These are phyloP conservation scores for Thermomucor indicae-seudaticae DNA, from an alignment of 371 early-diverging fungal genomes.

Conservation along the genomic window DNA sequence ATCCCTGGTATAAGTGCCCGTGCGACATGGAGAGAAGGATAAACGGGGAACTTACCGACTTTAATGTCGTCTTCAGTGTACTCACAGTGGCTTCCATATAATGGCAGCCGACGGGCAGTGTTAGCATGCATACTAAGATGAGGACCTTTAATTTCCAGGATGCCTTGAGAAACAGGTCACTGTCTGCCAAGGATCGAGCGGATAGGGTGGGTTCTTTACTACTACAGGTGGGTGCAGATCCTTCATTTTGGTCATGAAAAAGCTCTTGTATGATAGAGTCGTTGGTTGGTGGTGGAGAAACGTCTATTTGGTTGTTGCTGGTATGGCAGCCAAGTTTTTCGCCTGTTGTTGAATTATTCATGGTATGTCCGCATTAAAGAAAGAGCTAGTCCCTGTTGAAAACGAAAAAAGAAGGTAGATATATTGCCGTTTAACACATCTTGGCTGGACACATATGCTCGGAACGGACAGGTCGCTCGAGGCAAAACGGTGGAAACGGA, in stretches of 20 bases:
- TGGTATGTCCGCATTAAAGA: not conserved
- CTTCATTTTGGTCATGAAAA: conserved; percentile 1
- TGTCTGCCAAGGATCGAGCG: not conserved
- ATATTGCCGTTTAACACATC: not conserved
- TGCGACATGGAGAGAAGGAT: conserved; percentile 1
- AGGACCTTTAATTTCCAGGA: conserved; percentile 13
- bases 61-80: conserved; percentile 36
- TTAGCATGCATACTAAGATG: conserved; percentile 18
- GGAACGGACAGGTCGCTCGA: not conserved
- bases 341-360: no score
- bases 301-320: no score
- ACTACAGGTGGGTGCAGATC: not conserved
- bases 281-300: not conserved
- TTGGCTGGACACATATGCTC: not conserved
- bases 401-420: not conserved
- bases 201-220: conserved; percentile 11
- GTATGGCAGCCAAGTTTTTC: no score
- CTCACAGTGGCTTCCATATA: conserved; percentile 40
- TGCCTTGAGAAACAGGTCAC: conserved; percentile 2
- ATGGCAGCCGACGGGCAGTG: conserved; percentile 35
- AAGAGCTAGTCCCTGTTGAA: not conserved
- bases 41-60: conserved; percentile 21
- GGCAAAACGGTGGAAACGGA: not conserved
- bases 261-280: conserved; percentile 11
- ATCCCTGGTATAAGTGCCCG: no score